phyloP scores from a whole-genome alignment of 176 grass and related monocot species.

The Eragrostis nindensis region DNA sequence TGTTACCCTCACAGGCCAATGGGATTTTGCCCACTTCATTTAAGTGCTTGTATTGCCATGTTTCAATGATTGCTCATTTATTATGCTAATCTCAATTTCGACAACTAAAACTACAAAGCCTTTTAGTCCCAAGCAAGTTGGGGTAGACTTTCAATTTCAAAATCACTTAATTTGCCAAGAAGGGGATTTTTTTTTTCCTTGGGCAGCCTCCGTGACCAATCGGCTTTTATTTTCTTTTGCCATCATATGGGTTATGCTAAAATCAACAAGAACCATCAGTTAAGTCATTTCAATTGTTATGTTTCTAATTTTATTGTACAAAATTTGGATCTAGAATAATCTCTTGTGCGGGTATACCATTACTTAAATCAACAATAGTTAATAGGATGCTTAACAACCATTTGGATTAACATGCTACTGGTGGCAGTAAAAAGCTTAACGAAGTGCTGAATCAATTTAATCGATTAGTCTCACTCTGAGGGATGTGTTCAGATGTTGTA shows the following conservation, averaged over 20 bases:
- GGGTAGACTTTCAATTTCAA: not conserved
- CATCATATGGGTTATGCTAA: not conserved
- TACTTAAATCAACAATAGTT: constrained; percentile 11
- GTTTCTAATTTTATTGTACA: not conserved
- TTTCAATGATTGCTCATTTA: not conserved
- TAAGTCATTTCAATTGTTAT: constrained; percentile 5
- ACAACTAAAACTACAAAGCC: too few relatives aligned
- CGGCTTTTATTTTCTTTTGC: constrained; percentile 6
- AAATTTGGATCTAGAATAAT: not conserved
- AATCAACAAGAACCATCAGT: not conserved
- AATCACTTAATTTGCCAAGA: not conserved
- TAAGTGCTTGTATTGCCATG: constrained; percentile 6
- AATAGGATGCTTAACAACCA: not conserved
- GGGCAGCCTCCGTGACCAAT: not conserved
- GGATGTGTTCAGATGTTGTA: constrained; percentile 1
- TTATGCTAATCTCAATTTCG: too few relatives aligned
- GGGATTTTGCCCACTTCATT: not conserved
- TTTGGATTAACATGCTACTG: constrained; percentile 8
- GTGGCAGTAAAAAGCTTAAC: constrained; percentile 16
- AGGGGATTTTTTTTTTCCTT: not conserved
- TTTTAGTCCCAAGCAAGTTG: too few relatives aligned
- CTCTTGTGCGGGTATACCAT: not conserved
- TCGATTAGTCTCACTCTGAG: constrained; percentile 12
- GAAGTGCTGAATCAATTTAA: constrained; percentile 17
- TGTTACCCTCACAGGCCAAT: not conserved